Evolutionary conservation across 176 grass and related monocot genomes (phyloP), one percentile per base, ranked within the genome.

Genomic region (Carex littledalei): DNA sequence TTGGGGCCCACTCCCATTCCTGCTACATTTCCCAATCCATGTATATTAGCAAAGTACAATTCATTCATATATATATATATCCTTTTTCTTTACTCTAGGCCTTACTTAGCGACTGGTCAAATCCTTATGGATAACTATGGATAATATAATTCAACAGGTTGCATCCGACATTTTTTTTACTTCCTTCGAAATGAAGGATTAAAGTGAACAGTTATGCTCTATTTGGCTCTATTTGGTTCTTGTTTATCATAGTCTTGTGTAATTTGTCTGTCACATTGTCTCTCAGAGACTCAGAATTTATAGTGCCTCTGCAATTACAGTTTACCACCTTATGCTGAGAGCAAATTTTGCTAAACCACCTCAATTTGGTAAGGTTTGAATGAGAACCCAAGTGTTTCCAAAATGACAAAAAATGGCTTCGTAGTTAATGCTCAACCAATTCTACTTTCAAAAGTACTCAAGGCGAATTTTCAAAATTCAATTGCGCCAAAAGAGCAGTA

Each of bases 1-100:
- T 90, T 83, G 41, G 62, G 86, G 63, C 83, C 96, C 79, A 93
- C 88, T 53, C 87, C 88, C 69, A 98, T 87, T 60, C 90, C 94
- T 94, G 89, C 67, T 53, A 45, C 13, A 78, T 72, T 87, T 85
- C 32, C 68, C 43, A 50, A 57, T 78, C 5, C 12, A 55, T 22
- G 60, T 22, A 47, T 47, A 47, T 74, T 74, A 74, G 70, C 39
- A 50, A 74, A 49, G 3, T 74, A 47, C 16, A 49, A 26, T 43
- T 18, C 35, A 39, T 43, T 67, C 34, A 35, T 22, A 35, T 29
- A 29, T 22, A 35, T 17, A 17, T 68, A 17, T 0, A 7, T 66
- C 32, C 3, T 35, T 35, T 65, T 66, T 29, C 62, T 31, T 31
- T 31, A 31, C 2, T 14, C 0, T 15, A 66, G 4, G 3, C 12